Evolutionary conservation across 202 grass and related monocot species (phyloP).

Genomic region (Cymbopogon flexuosus): DNA sequence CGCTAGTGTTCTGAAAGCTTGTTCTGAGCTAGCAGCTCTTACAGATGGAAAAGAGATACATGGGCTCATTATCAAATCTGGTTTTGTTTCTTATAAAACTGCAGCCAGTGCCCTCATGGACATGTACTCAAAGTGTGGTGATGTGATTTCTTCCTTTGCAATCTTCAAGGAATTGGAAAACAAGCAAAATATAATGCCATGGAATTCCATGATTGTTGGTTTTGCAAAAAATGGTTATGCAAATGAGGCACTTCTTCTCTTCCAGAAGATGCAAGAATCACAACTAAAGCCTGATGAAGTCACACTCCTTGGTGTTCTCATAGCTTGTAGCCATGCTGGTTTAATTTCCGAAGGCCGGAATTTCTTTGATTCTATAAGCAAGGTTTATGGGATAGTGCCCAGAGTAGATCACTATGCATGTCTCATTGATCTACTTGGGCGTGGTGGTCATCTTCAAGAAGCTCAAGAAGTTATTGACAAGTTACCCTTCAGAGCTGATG

Average conservation of each 20-base stretch:
- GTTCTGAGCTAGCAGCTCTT: slow-evolving; percentile 45
- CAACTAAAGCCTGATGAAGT: slow-evolving; percentile 53
- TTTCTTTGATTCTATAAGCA: slow-evolving; percentile 54
- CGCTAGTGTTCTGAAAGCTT: slow-evolving; percentile 68
- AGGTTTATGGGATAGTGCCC: slow-evolving; percentile 38
- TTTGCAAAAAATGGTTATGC: slow-evolving; percentile 72
- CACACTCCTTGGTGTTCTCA: slow-evolving; percentile 60
- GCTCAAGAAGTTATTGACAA: slow-evolving; percentile 49
- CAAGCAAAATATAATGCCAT: slow-evolving; percentile 45
- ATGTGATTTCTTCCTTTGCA: slow-evolving; percentile 47
- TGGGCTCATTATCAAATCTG: slow-evolving; percentile 55
- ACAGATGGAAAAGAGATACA: slow-evolving; percentile 50
- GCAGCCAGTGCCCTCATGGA: slow-evolving; percentile 52
- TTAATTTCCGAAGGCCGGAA: slow-evolving; percentile 43
- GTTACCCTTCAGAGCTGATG: slow-evolving; percentile 51
- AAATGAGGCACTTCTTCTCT: slow-evolving; percentile 43
- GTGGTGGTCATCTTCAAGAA: slow-evolving; percentile 57
- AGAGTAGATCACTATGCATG: slow-evolving; percentile 69
- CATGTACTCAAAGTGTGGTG: slow-evolving; percentile 76
- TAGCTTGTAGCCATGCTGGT: slow-evolving; percentile 60
- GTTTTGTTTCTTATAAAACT: slow-evolving; percentile 48
- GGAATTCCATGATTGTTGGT: slow-evolving; percentile 67
- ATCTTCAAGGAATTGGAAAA: slow-evolving; percentile 49
- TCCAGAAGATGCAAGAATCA: slow-evolving; percentile 47
- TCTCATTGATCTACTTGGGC: slow-evolving; percentile 64